Evolutionary conservation across 2,329 filamentous ascomycete species (phyloP).

Genomic region (Dothiorella sarmentorum): DNA sequence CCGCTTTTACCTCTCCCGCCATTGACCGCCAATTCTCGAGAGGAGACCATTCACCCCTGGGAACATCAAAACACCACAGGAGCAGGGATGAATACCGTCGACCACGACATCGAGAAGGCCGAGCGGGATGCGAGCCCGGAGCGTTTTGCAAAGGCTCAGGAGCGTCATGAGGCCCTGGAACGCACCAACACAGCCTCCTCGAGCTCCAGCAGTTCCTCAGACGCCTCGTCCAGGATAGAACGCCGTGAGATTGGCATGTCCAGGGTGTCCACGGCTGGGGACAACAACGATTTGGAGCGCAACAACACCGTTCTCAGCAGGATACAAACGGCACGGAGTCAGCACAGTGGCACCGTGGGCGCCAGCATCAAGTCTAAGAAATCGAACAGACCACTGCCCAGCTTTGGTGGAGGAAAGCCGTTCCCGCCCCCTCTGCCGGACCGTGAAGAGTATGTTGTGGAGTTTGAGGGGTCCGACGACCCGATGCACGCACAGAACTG

Average conservation of each 20-base stretch:
- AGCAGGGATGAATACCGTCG: slow-evolving; percentile 50
- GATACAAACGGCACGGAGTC: slow-evolving; percentile 67
- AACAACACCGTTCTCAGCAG: slow-evolving; percentile 67
- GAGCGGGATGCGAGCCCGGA: slow-evolving; percentile 54
- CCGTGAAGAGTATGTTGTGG: slow-evolving; percentile 74
- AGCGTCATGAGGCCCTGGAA: slow-evolving; percentile 48
- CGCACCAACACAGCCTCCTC: slow-evolving; percentile 56
- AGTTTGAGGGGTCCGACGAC: slow-evolving; percentile 78
- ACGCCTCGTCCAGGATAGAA: slow-evolving; percentile 36
- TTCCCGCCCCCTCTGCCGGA: slow-evolving; percentile 68
- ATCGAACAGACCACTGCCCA: slow-evolving; percentile 58
- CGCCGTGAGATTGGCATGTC: slow-evolving; percentile 51
- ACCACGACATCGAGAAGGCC: slow-evolving; percentile 52
- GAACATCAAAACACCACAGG: neutral
- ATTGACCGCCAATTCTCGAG: neutral
- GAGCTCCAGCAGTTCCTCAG: slow-evolving; percentile 37
- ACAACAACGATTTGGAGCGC: slow-evolving; percentile 57
- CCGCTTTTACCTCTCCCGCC: neutral
- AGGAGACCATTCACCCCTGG: neutral
- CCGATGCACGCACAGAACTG: slow-evolving; percentile 87
- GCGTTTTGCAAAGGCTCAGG: slow-evolving; percentile 46
- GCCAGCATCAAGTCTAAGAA: slow-evolving; percentile 45
- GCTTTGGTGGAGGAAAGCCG: slow-evolving; percentile 70
- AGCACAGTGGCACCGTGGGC: slow-evolving; percentile 72
- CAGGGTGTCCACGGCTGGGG: slow-evolving; percentile 61